Evolutionary conservation across 495 filamentous ascomycete species (phyloP).

Genomic region (Penicillium waksmanii): DNA sequence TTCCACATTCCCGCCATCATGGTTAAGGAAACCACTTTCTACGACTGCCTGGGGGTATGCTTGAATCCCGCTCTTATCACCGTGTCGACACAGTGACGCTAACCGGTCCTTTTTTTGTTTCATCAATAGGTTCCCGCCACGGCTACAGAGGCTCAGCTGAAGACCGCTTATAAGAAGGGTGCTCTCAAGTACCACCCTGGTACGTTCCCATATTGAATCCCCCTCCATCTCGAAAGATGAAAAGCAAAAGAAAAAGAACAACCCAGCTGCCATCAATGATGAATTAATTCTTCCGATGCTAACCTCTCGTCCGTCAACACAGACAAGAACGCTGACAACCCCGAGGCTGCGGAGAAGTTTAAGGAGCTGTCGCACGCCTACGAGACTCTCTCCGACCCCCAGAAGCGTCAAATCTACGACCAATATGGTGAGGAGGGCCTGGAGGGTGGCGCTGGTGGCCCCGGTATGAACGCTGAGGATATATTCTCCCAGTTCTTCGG

Average conservation of each 20-base stretch:
- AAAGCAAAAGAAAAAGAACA: neutral
- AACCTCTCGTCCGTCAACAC: constrained; percentile 12
- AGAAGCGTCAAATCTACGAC: constrained; percentile 92
- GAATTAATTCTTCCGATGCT: neutral
- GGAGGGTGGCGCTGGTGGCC: constrained; percentile 78
- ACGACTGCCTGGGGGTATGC: constrained; percentile 84
- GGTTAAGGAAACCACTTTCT: constrained; percentile 89
- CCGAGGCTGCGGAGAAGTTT: constrained; percentile 94
- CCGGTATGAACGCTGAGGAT: constrained; percentile 95
- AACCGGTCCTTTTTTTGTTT: constrained; percentile 27
- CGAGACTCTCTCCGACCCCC: constrained; percentile 86
- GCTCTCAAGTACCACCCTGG: constrained; percentile 91
- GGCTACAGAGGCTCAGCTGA: constrained; percentile 77
- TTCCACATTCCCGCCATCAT: constrained; percentile 49
- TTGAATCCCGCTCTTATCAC: neutral
- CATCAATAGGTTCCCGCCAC: constrained; percentile 65
- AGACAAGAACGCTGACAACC: constrained; percentile 98
- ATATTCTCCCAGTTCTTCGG: constrained; percentile 98
- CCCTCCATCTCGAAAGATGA: neutral
- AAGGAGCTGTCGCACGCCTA: constrained; percentile 96
- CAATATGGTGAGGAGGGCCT: constrained; percentile 97
- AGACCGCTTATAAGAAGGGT: constrained; percentile 88
- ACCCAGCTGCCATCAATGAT: neutral
- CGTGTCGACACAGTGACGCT: constrained; percentile 1
- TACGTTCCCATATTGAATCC: constrained; percentile 41